Percentiles rank a stretch among this genome's conserved stretches.
phyloP scores from a whole-genome alignment of 169 alveolate genomes.

The Cryptosporidium canis region DNA sequence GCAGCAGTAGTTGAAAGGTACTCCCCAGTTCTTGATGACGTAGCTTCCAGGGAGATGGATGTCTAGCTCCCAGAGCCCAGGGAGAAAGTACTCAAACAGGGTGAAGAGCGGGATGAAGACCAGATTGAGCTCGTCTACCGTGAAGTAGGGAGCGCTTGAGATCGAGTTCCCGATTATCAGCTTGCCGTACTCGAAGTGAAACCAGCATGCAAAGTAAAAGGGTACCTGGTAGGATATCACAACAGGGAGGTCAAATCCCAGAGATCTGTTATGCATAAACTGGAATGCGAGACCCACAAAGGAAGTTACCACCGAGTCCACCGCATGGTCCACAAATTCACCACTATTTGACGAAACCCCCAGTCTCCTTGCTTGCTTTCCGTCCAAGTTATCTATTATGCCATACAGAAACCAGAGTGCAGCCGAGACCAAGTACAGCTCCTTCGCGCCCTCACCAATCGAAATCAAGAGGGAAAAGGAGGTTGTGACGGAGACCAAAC shows the following conservation, averaged over 20 bases:
- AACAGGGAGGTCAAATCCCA: neutral
- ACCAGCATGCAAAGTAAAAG: constrained; percentile 69
- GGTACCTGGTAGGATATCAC: constrained; percentile 57
- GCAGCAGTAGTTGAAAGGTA: constrained; percentile 23
- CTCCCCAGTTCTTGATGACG: constrained; percentile 11
- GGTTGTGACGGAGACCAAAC: neutral
- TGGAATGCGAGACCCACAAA: constrained; percentile 56
- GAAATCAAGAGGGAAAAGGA: constrained; percentile 7
- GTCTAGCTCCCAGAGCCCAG: constrained; percentile 33
- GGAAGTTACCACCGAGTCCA: constrained; percentile 65
- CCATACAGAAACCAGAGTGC: constrained; percentile 54
- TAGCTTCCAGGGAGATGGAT: neutral
- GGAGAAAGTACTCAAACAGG: constrained; percentile 21
- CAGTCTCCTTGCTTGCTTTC: constrained; percentile 74
- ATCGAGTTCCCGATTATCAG: constrained; percentile 50
- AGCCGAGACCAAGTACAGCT: constrained; percentile 1
- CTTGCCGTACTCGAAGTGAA: constrained; percentile 55
- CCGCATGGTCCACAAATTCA: constrained; percentile 72
- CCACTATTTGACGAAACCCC: constrained; percentile 70
- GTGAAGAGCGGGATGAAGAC: constrained; percentile 39
- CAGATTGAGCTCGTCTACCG: constrained; percentile 70
- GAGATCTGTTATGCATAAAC: constrained; percentile 25
- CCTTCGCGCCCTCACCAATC: neutral
- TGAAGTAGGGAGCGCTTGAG: constrained; percentile 22
- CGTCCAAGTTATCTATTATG: constrained; percentile 71